A percentile compares a stretch with the other conserved stretches of the same genome.
phyloP scores from a whole-genome alignment of 495 filamentous ascomycete genomes.

The Cudoniella acicularis region DNA sequence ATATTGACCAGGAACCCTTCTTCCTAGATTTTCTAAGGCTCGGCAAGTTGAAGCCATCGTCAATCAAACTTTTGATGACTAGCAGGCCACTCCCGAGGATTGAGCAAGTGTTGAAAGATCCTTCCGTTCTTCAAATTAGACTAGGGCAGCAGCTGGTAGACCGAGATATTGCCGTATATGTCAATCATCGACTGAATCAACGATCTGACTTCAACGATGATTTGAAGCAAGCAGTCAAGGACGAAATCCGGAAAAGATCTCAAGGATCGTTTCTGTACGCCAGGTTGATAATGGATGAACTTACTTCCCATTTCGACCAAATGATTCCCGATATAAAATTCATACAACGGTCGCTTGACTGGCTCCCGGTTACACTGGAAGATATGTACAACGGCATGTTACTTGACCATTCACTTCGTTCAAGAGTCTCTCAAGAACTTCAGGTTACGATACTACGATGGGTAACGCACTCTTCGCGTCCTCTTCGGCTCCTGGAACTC shows the following conservation, averaged over 20 bases:
- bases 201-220: background rate
- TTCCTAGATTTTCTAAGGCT: constrained; percentile 1
- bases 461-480: constrained; percentile 47
- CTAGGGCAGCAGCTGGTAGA: constrained; percentile 2
- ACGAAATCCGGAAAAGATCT: constrained; percentile 10
- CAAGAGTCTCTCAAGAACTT: constrained; percentile 33
- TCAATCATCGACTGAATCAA: constrained; percentile 4
- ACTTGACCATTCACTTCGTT: constrained; percentile 33
- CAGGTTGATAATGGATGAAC: constrained; percentile 43
- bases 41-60: background rate
- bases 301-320: constrained; percentile 21
- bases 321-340: constrained; percentile 16
- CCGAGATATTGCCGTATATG: constrained; percentile 15
- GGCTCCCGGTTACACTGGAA: constrained; percentile 36
- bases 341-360: background rate
- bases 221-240: background rate
- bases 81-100: constrained; percentile 9
- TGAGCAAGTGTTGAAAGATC: background rate
- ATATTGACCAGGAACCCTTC: constrained; percentile 3
- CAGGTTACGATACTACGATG: constrained; percentile 44
- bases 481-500: constrained; percentile 47
- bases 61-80: constrained; percentile 11
- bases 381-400: constrained; percentile 45
- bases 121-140: background rate
- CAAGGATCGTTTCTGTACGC: constrained; percentile 45